Evolutionary conservation across 352 stramenopile genomes (phyloP).

Genomic region (Phytophthora cactorum): DNA sequence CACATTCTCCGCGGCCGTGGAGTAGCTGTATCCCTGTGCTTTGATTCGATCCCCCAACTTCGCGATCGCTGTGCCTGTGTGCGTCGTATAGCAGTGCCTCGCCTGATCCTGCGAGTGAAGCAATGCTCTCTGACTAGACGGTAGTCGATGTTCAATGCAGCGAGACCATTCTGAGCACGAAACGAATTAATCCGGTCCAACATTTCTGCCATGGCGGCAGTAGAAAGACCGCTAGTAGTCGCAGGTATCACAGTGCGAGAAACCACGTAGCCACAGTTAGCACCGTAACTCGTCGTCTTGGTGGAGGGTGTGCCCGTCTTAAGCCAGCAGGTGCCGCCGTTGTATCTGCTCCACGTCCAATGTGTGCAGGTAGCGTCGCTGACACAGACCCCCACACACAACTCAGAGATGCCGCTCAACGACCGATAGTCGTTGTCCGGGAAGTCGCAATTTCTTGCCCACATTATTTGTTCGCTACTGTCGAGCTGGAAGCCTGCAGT

Average conservation of each 20-base stretch:
- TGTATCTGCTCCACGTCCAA: conserved; percentile 46
- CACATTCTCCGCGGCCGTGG: conserved; percentile 51
- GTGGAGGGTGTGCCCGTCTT: conserved; percentile 33
- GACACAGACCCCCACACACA: conserved; percentile 43
- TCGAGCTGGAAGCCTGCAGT: conserved; percentile 21
- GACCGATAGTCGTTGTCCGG: conserved; percentile 35
- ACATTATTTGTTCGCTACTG: conserved; percentile 39
- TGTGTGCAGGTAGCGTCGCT: conserved; percentile 43
- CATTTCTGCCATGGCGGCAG: conserved; percentile 47
- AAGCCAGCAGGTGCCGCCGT: conserved; percentile 49
- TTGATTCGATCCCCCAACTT: conserved; percentile 39
- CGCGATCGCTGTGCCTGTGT: conserved; percentile 43
- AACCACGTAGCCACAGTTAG: conserved; percentile 46
- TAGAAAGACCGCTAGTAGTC: conserved; percentile 39
- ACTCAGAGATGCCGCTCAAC: conserved; percentile 26
- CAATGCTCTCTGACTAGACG: conserved; percentile 38
- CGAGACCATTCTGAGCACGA: conserved; percentile 44
- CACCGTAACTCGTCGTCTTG: conserved; percentile 27
- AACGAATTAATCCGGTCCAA: conserved; percentile 54
- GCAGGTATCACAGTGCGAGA: conserved; percentile 16
- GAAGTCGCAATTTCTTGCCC: conserved; percentile 48
- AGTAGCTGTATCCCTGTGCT: conserved; percentile 42
- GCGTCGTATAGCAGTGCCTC: conserved; percentile 48
- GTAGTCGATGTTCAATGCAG: conserved; percentile 48
- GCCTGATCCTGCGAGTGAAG: conserved; percentile 58